A percentile compares a stretch with the other conserved stretches of the same genome.
Conservation (phyloP, 345 rosid genomes). For the Lepidium sativum region DNA sequence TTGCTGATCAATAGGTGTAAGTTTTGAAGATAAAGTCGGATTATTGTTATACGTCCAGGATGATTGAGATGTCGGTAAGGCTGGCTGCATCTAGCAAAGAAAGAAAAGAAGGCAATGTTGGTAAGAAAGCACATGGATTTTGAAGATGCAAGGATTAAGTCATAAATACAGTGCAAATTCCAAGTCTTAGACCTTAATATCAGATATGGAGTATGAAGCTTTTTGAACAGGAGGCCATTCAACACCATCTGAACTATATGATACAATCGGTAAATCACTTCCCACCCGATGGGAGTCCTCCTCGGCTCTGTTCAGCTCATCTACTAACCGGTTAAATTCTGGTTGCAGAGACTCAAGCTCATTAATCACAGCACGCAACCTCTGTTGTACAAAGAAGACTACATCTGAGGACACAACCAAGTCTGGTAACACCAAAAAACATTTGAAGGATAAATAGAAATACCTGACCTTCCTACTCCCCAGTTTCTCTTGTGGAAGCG, state of each 20-base stretch:
- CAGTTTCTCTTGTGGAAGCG: slow-evolving; percentile 47
- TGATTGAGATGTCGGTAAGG: slow-evolving; percentile 34
- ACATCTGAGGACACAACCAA: neutral
- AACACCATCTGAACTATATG: slow-evolving; percentile 31
- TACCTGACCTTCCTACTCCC: slow-evolving; percentile 59
- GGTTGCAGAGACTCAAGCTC: slow-evolving; percentile 86
- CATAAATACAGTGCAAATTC: neutral
- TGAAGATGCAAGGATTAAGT: neutral
- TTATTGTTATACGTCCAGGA: slow-evolving; percentile 45
- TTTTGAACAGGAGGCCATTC: slow-evolving; percentile 39
- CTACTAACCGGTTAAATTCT: slow-evolving; percentile 43
- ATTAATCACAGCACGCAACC: slow-evolving; percentile 48
- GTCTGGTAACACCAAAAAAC: slow-evolving; percentile 1
- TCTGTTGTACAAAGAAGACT: slow-evolving; percentile 35
- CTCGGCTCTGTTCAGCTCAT: slow-evolving; percentile 39
- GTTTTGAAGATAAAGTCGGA: slow-evolving; percentile 34
- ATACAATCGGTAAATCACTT: slow-evolving; percentile 29
- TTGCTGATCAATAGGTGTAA: slow-evolving; percentile 54
- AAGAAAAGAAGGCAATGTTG: neutral
- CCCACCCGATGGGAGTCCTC: slow-evolving; percentile 25
- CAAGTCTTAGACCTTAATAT: slow-evolving; percentile 30
- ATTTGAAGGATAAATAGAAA: slow-evolving; percentile 6
- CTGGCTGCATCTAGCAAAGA: slow-evolving; percentile 38
- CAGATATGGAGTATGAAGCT: slow-evolving; percentile 29
- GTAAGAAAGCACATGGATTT: neutral